Conservation (phyloP, 768 basidiomycete genomes). For the Suillus fuscotomentosus region DNA sequence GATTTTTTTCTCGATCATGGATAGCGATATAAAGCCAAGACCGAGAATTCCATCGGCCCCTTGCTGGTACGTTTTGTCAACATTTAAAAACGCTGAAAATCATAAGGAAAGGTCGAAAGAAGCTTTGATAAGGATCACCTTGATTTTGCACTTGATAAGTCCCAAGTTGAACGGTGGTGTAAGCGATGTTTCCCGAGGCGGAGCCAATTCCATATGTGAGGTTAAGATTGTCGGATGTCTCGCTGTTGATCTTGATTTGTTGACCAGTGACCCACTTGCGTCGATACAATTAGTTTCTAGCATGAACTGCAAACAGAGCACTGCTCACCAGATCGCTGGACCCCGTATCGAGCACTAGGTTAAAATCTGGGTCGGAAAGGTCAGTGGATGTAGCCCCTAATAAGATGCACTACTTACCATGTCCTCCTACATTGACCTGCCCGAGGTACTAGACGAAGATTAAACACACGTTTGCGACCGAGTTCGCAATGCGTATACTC, state of each 20-base stretch:
- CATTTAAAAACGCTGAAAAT: constrained; percentile 22
- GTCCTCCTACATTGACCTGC: constrained; percentile 28
- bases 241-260: constrained; percentile 27
- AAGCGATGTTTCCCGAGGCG: constrained; percentile 35
- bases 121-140: not conserved
- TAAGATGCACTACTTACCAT: constrained; percentile 16
- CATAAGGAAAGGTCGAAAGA: not conserved
- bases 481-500: constrained; percentile 6
- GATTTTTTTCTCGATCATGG: constrained; percentile 16
- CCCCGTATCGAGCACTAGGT: constrained; percentile 26
- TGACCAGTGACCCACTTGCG: constrained; percentile 18
- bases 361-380: constrained; percentile 21
- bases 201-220: constrained; percentile 40
- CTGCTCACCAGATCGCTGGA: constrained; percentile 24
- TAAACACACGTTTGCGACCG: not conserved
- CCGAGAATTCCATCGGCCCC: constrained; percentile 25
- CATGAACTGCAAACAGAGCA: not conserved
- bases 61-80: constrained; percentile 14
- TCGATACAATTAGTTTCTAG: not conserved
- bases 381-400: not conserved
- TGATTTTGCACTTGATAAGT: constrained; percentile 28
- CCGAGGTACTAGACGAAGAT: constrained; percentile 21
- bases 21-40: constrained; percentile 25
- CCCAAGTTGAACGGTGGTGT: constrained; percentile 35
- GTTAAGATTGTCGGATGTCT: constrained; percentile 28